These are phyloP conservation scores for Pseudogymnoascus sp. DNA, from an alignment of 2,329 filamentous ascomycete genomes.

Conservation along the genomic window DNA sequence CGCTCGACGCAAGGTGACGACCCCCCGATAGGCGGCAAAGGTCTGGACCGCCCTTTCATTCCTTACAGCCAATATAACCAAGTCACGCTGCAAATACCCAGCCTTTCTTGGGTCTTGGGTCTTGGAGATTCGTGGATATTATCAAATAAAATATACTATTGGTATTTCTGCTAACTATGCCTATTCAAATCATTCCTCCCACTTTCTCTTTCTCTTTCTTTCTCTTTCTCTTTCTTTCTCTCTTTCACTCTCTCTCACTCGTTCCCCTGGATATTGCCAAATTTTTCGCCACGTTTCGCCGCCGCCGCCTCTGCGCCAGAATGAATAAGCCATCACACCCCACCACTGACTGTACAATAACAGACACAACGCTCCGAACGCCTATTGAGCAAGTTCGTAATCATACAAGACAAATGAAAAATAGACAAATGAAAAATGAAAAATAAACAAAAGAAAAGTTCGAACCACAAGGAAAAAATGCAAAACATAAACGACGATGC, in stretches of 20 bases:
- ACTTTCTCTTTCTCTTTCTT: neutral
- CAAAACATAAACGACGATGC: neutral
- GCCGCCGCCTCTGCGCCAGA: neutral
- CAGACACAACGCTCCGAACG: neutral
- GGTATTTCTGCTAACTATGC: neutral
- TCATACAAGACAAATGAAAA: neutral
- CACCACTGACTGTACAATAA: neutral
- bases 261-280: neutral
- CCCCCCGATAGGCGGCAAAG: neutral
- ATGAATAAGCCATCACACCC: neutral
- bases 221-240: neutral
- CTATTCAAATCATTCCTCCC: neutral
- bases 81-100: neutral
- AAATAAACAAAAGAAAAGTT: neutral
- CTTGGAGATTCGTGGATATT: neutral
- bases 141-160: slow-evolving; percentile 1
- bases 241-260: neutral
- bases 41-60: neutral
- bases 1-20: neutral
- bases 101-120: neutral
- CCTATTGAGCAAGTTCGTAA: slow-evolving; percentile 1
- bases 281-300: slow-evolving; percentile 1
- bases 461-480: neutral
- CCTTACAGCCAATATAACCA: neutral
- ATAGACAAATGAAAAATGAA: neutral